A percentile compares a stretch with the other conserved stretches of the same genome.
Evolutionary conservation across 2,329 filamentous ascomycete genomes (phyloP).

Genomic region (Diaporthe longicolla): DNA sequence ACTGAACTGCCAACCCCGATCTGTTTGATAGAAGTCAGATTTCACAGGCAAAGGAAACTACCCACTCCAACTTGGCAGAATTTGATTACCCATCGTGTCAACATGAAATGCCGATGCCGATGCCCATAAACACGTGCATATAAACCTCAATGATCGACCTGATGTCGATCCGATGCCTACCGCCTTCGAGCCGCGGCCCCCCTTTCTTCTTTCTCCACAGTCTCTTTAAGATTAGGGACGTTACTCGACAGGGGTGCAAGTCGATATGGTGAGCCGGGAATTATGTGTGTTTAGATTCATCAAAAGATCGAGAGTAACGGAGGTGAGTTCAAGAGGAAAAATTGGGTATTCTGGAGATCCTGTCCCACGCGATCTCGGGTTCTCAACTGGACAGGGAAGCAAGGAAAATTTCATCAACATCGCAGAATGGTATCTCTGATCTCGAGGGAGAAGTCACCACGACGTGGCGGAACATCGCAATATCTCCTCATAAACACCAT

Average conservation of each 20-base stretch:
- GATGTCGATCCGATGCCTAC: slow-evolving; percentile 6
- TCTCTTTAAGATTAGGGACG: slow-evolving; percentile 32
- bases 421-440: slow-evolving; percentile 35
- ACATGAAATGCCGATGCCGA: slow-evolving; percentile 24
- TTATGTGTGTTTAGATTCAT: slow-evolving; percentile 26
- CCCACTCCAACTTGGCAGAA: slow-evolving; percentile 15
- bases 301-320: slow-evolving; percentile 25
- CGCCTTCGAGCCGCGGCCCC: slow-evolving; percentile 7
- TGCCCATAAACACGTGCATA: slow-evolving; percentile 19
- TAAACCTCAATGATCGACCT: slow-evolving; percentile 11
- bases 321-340: slow-evolving; percentile 24
- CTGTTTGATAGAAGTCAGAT: slow-evolving; percentile 21
- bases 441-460: slow-evolving; percentile 42
- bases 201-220: slow-evolving; percentile 21
- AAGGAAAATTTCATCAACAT: slow-evolving; percentile 41
- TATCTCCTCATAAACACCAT: slow-evolving; percentile 5
- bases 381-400: slow-evolving; percentile 37
- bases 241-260: slow-evolving; percentile 19
- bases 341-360: slow-evolving; percentile 43
- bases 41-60: slow-evolving; percentile 9
- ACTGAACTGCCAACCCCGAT: slow-evolving; percentile 7
- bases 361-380: slow-evolving; percentile 36
- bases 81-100: slow-evolving; percentile 28
- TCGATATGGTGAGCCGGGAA: slow-evolving; percentile 16
- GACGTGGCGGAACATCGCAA: slow-evolving; percentile 33